These are phyloP conservation scores for Coriolopsis trogii DNA, from an alignment of 1,284 basidiomycete genomes.

Conservation along the genomic window DNA sequence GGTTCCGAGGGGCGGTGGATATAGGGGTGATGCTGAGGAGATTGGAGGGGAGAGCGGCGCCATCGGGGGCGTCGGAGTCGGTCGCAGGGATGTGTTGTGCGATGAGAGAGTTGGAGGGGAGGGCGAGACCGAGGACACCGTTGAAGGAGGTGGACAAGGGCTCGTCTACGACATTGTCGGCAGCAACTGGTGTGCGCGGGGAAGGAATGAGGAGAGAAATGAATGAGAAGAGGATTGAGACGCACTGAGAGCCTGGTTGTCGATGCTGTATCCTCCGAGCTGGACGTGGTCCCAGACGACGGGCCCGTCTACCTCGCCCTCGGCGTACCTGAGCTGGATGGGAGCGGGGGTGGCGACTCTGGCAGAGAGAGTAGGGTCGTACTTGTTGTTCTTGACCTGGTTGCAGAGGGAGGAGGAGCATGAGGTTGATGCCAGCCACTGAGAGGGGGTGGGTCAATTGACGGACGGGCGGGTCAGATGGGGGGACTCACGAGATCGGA, in stretches of 20 bases:
- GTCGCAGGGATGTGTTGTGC: constrained; percentile 48
- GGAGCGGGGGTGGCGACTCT: constrained; percentile 41
- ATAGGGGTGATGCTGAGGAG: constrained; percentile 64
- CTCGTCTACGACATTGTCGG: constrained; percentile 51
- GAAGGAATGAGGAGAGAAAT: neutral
- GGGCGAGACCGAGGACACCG: constrained; percentile 74
- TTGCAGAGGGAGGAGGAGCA: constrained; percentile 54
- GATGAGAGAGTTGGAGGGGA: constrained; percentile 68
- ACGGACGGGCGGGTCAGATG: neutral
- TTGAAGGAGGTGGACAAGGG: constrained; percentile 54
- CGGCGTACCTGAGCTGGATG: constrained; percentile 59
- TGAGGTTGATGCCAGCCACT: constrained; percentile 57
- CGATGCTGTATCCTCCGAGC: constrained; percentile 60
- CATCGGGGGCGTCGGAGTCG: constrained; percentile 53
- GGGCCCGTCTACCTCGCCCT: constrained; percentile 58
- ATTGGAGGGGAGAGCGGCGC: constrained; percentile 64
- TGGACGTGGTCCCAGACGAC: constrained; percentile 67
- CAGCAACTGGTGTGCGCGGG: constrained; percentile 55
- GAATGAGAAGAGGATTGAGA: constrained; percentile 4
- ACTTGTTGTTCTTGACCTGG: constrained; percentile 45
- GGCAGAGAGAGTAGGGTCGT: constrained; percentile 55
- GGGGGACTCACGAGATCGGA: constrained; percentile 63
- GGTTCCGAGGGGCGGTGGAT: constrained; percentile 50
- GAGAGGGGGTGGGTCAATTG: neutral
- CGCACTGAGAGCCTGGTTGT: constrained; percentile 65